A percentile compares a stretch with the other conserved stretches of the same genome.
Conservation (phyloP, 2,329 filamentous ascomycete genomes). For the Hortaea sp. region DNA sequence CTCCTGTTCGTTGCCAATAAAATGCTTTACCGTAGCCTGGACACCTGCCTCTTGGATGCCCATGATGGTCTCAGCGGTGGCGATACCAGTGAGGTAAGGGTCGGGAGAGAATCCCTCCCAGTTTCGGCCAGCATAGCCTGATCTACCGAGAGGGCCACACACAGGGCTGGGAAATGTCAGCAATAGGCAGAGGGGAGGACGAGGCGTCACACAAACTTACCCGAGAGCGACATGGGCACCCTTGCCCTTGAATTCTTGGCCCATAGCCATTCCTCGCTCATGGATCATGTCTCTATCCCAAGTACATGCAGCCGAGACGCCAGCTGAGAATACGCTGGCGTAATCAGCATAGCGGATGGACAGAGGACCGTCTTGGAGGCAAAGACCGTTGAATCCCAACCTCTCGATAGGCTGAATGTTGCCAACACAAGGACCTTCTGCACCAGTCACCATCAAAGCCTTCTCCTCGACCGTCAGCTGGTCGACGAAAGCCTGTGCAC, state of each 20-base stretch:
- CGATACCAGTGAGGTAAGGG: constrained; percentile 21
- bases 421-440: constrained; percentile 50
- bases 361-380: constrained; percentile 18
- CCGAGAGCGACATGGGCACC: constrained; percentile 22
- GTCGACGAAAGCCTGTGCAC: constrained; percentile 21
- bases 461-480: constrained; percentile 28
- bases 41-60: constrained; percentile 30
- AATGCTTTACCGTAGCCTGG: constrained; percentile 25
- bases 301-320: constrained; percentile 28
- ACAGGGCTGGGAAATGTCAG: constrained; percentile 12
- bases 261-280: constrained; percentile 25
- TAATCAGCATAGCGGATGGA: constrained; percentile 64
- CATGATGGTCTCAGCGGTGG: constrained; percentile 19
- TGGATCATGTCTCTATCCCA: constrained; percentile 30
- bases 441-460: constrained; percentile 24
- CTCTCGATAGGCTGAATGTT: constrained; percentile 63
- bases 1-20: constrained; percentile 21
- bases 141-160: constrained; percentile 21
- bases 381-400: constrained; percentile 55
- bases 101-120: constrained; percentile 21
- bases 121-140: constrained; percentile 22
- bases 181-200: too few relatives aligned
- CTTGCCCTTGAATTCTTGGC: constrained; percentile 24
- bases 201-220: too few relatives aligned
- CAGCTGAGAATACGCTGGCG: constrained; percentile 63